These are phyloP conservation scores for Monilinia aucupariae DNA, from an alignment of 2,329 filamentous ascomycete species.

Conservation along the genomic window DNA sequence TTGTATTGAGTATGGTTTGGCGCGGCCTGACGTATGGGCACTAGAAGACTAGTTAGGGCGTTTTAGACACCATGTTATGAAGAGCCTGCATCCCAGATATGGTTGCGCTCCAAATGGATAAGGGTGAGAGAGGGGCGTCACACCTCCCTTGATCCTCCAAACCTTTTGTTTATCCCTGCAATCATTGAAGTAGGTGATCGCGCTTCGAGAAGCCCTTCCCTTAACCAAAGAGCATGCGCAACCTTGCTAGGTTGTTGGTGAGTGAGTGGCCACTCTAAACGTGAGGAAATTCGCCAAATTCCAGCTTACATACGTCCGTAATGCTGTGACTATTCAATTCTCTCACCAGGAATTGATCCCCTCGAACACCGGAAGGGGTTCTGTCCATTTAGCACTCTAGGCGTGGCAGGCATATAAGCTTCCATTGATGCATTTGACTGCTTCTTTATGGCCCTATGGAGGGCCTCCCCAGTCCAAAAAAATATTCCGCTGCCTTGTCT, in stretches of 20 bases:
- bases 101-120: conserved; percentile 9
- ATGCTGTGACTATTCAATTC: conserved; percentile 8
- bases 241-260: background rate
- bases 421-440: conserved; percentile 14
- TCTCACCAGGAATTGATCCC: background rate
- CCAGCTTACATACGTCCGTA: background rate
- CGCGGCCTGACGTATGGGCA: conserved; percentile 9
- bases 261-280: background rate
- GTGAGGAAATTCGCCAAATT: background rate
- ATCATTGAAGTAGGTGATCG: conserved; percentile 10
- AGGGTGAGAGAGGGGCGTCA: background rate
- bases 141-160: conserved; percentile 13
- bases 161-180: conserved; percentile 11
- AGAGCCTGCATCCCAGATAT: conserved; percentile 14
- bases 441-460: conserved; percentile 15
- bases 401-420: conserved; percentile 16
- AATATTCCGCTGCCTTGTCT: conserved; percentile 13
- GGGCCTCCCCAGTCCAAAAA: conserved; percentile 1
- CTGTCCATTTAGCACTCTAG: background rate
- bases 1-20: conserved; percentile 7
- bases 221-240: conserved; percentile 5
- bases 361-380: background rate
- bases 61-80: conserved; percentile 1
- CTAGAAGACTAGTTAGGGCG: background rate
- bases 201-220: conserved; percentile 13